Evolutionary conservation across 169 alveolate genomes (phyloP).

Genomic region (Plasmodium relictum): DNA sequence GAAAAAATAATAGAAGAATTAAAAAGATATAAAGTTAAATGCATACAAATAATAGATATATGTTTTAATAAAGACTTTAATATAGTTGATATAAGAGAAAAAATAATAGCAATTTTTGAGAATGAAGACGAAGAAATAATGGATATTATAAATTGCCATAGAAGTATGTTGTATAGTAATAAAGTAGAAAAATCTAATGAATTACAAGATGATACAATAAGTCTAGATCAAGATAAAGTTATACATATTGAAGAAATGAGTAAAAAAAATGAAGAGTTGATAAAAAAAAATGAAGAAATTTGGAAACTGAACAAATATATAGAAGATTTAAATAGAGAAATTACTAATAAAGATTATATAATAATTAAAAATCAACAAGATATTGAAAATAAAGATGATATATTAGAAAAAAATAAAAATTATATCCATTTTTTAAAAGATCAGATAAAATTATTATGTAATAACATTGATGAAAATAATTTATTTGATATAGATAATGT

Average conservation of each 20-base stretch:
- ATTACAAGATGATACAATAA: constrained; percentile 19
- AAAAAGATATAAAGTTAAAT: constrained; percentile 50
- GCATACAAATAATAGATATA: constrained; percentile 74
- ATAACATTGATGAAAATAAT: constrained; percentile 63
- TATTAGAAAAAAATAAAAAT: constrained; percentile 47
- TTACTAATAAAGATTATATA: constrained; percentile 54
- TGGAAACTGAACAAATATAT: constrained; percentile 72
- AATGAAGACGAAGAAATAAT: constrained; percentile 68
- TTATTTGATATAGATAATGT: constrained; percentile 57
- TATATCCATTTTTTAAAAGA: constrained; percentile 62
- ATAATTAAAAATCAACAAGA: constrained; percentile 60
- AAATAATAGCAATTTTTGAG: constrained; percentile 44
- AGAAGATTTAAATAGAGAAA: constrained; percentile 66
- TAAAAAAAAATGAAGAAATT: constrained; percentile 69
- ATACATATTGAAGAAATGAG: constrained; percentile 74
- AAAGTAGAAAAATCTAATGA: background rate
- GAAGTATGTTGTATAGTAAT: constrained; percentile 28
- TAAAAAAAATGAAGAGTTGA: constrained; percentile 68
- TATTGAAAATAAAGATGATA: constrained; percentile 59
- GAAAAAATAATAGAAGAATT: constrained; percentile 33
- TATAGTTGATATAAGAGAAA: constrained; percentile 60
- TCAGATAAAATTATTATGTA: constrained; percentile 59
- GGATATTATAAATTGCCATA: constrained; percentile 61
- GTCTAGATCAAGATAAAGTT: constrained; percentile 36
- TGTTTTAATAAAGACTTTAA: constrained; percentile 71